Evolutionary conservation across 169 alveolate genomes (phyloP).

Genomic region (Perkinsus olseni): DNA sequence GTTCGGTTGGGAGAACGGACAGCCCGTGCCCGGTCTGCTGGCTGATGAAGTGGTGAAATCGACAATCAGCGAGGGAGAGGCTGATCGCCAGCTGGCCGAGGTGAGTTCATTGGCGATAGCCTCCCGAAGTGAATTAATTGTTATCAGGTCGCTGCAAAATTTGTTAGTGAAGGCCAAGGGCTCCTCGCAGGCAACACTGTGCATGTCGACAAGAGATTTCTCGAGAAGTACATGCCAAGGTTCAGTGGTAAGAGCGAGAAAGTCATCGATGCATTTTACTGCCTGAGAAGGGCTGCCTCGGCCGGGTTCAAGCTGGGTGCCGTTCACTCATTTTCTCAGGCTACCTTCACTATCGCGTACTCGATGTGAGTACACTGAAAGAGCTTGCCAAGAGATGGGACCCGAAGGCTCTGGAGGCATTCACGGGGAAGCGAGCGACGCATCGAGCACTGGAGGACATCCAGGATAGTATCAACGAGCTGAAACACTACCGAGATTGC

Average conservation of each 20-base stretch:
- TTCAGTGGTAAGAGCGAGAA: not conserved
- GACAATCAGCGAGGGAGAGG: conserved; percentile 40
- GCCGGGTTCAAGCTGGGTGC: not conserved
- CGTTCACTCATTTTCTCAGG: conserved; percentile 4
- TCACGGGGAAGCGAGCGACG: conserved; percentile 43
- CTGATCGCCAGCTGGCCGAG: conserved; percentile 41
- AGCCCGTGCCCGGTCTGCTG: conserved; percentile 12
- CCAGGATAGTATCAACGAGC: conserved; percentile 58
- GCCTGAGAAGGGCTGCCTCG: no score
- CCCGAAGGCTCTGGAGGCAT: conserved; percentile 19
- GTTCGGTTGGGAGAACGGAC: conserved; percentile 48
- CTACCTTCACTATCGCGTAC: conserved; percentile 44
- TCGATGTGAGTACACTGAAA: conserved; percentile 61
- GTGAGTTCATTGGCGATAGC: not conserved
- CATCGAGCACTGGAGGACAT: conserved; percentile 66
- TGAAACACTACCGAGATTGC: conserved; percentile 36
- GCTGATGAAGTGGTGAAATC: conserved; percentile 39
- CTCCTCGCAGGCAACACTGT: conserved; percentile 64
- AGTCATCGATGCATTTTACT: no score
- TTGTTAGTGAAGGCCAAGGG: conserved; percentile 7
- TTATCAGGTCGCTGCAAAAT: conserved; percentile 28
- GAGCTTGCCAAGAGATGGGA: conserved; percentile 42
- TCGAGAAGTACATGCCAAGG: conserved; percentile 53
- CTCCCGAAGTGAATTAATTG: not conserved
- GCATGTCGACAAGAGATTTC: conserved; percentile 53